phyloP scores from a whole-genome alignment of 768 basidiomycete species.

The Hirschioporus abietinus region DNA sequence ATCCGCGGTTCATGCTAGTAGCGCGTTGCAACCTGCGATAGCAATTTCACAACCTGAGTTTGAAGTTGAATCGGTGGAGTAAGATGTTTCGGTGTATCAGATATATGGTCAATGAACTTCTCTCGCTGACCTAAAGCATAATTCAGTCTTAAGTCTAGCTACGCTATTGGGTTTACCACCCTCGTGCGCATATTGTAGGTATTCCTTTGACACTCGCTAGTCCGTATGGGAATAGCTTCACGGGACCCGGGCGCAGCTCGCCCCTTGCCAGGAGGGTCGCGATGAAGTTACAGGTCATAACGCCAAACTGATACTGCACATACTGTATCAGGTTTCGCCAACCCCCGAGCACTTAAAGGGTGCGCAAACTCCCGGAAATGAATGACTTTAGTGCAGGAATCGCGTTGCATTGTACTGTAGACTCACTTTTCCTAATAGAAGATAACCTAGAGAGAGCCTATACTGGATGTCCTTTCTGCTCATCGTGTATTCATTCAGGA shows the following conservation, averaged over 20 bases:
- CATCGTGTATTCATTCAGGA: not conserved
- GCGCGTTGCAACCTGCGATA: not conserved
- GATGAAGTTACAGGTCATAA: constrained; percentile 16
- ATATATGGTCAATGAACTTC: not conserved
- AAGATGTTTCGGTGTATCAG: not conserved
- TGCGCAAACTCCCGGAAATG: not conserved
- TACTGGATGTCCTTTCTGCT: not conserved
- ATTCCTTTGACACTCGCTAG: constrained; percentile 19
- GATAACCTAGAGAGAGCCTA: not conserved
- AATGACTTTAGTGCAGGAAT: not conserved
- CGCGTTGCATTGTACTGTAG: not conserved
- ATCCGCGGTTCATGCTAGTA: no score
- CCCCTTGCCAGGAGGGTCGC: constrained; percentile 18
- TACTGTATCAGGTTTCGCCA: not conserved
- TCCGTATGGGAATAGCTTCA: constrained; percentile 21
- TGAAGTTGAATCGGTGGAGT: no score
- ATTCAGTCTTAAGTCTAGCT: not conserved
- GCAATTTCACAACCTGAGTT: not conserved
- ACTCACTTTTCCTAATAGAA: not conserved
- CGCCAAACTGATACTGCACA: not conserved
- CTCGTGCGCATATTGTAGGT: constrained; percentile 23
- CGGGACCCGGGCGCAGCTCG: constrained; percentile 21
- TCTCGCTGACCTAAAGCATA: not conserved
- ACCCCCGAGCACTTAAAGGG: not conserved
- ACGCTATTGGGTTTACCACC: constrained; percentile 14